Conservation (phyloP, 805 yeast genomes). For the Candida silvicultrix region DNA sequence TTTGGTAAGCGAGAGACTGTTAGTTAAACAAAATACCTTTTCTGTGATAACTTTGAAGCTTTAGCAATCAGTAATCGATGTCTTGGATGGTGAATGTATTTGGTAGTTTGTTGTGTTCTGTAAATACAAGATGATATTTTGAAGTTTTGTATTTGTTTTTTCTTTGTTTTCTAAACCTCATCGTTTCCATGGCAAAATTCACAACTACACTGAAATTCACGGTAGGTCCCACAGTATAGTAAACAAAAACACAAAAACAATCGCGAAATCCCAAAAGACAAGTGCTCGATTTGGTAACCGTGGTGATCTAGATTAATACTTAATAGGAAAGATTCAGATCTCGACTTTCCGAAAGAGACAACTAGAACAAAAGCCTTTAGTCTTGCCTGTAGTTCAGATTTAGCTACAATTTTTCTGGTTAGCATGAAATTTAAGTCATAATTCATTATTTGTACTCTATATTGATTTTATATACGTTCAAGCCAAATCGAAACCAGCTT, state of each 20-base stretch:
- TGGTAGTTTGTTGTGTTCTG: not conserved
- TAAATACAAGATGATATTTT: not conserved
- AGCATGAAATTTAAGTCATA: too few species aligned
- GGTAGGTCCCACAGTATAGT: not conserved
- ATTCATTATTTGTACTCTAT: too few species aligned
- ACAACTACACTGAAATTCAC: not conserved
- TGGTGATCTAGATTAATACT: not conserved
- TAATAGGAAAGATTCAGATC: too few species aligned
- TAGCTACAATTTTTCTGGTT: too few species aligned
- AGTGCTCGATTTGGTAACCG: not conserved
- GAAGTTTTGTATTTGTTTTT: not conserved
- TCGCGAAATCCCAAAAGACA: not conserved
- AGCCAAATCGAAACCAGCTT: conserved; percentile 77
- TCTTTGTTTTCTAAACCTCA: not conserved
- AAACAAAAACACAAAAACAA: not conserved
- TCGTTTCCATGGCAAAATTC: not conserved
- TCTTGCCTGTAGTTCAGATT: too few species aligned
- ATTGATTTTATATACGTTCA: too few species aligned
- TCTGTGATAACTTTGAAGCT: not conserved
- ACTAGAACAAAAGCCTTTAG: too few species aligned
- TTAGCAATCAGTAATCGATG: not conserved
- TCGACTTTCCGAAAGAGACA: too few species aligned
- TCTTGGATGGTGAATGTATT: not conserved
- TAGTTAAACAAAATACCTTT: not conserved
- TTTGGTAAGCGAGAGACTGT: not conserved